Evolutionary conservation across 306 rosid species (phyloP), one percentile per base, ranked within the genome.

Genomic region (Castanea sativa): DNA sequence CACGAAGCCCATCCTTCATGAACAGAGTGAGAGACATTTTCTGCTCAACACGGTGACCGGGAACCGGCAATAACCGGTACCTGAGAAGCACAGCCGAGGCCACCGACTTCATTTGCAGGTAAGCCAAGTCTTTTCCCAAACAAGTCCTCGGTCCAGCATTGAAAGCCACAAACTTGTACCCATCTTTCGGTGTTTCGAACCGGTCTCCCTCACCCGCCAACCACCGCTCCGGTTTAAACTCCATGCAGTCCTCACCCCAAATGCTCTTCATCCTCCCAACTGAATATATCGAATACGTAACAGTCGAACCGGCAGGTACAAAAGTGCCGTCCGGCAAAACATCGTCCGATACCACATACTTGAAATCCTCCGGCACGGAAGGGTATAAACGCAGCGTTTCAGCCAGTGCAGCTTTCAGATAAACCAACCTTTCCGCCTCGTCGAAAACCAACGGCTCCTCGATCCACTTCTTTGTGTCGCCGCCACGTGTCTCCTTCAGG

Each of bases 91-190:
- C 94, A 25, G 99, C 99, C 0, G 97, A 86, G 1, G 92, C 99
- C 55, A 95, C 97, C 0, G 99, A 95, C 67, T 91, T 92, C 99
- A 95, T 95, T 76, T 95, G 99, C 53, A 95, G 82, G 82, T 95
- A 95, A 77, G 99, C 99, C 84, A 95, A 79, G 83, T 95, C 97
- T 87, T 95, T 95, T 1, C 99, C 99, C 78, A 95, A 82, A 76
- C 99, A 95, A 9, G 90, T 95, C 45, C 99, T 95, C 76, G 99
- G 99, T 71, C 99, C 99, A 5, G 86, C 99, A 27, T 95, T 95
- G 29, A 95, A 95, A 30, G 99, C 99, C 52, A 95, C 91, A 23
- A 95, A 95, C 76, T 82, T 88, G 33, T 85, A 95, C 0, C 83
- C 87, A 38, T 95, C 96, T 55, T 91, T 92, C 0, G 97, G 95